These are phyloP conservation scores for Neonectria ditissima DNA, from an alignment of 2,329 filamentous ascomycete species.

Conservation along the genomic window DNA sequence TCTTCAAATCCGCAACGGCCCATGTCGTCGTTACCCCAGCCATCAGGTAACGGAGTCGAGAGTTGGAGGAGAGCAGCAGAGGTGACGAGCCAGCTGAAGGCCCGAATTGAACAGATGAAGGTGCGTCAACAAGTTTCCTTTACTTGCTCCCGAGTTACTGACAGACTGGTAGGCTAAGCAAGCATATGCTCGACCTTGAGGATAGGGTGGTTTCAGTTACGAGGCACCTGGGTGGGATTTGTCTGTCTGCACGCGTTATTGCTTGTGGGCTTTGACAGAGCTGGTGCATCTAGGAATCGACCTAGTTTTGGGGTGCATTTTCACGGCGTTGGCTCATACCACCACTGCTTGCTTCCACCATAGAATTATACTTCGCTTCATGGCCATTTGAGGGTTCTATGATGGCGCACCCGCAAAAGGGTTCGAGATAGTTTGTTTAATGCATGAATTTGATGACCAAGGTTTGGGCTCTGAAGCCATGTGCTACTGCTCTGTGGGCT, in stretches of 20 bases:
- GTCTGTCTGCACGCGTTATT: constrained; percentile 37
- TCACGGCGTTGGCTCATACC: constrained; percentile 46
- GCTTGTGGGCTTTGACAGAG: constrained; percentile 38
- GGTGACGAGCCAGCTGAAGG: constrained; percentile 97
- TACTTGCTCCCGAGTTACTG: constrained; percentile 7
- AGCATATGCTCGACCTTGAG: constrained; percentile 59
- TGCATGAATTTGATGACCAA: constrained; percentile 43
- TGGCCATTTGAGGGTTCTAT: constrained; percentile 40
- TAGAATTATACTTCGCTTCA: constrained; percentile 36
- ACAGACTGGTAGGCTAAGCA: constrained; percentile 58
- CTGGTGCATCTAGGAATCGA: constrained; percentile 40
- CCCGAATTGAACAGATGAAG: constrained; percentile 99
- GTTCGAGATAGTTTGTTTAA: constrained; percentile 45
- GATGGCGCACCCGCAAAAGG: constrained; percentile 39
- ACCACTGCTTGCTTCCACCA: constrained; percentile 38
- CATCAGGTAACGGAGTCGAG: constrained; percentile 64
- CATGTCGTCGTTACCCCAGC: constrained; percentile 51
- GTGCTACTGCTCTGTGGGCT: constrained; percentile 3
- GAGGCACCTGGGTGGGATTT: constrained; percentile 16
- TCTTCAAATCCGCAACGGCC: constrained; percentile 48
- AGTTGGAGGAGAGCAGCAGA: constrained; percentile 98
- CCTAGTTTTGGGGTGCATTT: constrained; percentile 45
- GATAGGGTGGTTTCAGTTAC: constrained; percentile 2
- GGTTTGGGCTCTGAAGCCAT: not conserved
- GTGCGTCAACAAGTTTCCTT: constrained; percentile 50